These are phyloP conservation scores for Anacardium occidentale DNA, from an alignment of 345 rosid genomes.

Conservation along the genomic window DNA sequence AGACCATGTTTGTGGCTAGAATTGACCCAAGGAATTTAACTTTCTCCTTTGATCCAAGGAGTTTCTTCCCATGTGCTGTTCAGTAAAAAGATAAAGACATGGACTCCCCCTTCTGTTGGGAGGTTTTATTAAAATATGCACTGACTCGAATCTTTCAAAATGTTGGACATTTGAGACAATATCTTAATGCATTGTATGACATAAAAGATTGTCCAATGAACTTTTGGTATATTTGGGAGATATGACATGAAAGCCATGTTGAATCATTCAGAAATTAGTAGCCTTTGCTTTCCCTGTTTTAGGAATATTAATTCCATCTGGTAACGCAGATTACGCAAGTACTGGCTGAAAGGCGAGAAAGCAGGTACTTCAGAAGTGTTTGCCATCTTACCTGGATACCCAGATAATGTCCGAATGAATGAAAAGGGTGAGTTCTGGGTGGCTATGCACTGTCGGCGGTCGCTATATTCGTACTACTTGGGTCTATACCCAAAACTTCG, in stretches of 20 bases:
- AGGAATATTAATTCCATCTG: neutral
- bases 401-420: conserved; percentile 78
- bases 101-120: neutral
- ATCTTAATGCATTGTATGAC: too few species aligned
- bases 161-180: too few species aligned
- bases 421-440: conserved; percentile 90
- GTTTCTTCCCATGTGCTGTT: neutral
- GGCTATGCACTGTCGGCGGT: conserved; percentile 64
- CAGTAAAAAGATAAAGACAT: neutral
- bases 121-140: neutral
- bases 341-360: conserved; percentile 90
- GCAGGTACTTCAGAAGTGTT: conserved; percentile 73
- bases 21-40: conserved; percentile 1
- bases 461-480: conserved; percentile 34
- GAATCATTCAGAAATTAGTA: neutral
- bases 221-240: neutral
- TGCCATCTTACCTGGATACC: conserved; percentile 72
- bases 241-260: neutral
- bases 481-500: conserved; percentile 51
- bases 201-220: too few species aligned
- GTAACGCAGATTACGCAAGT: conserved; percentile 58
- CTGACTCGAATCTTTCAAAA: neutral
- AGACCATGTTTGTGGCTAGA: neutral
- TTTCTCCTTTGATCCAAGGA: neutral
- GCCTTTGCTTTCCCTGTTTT: neutral